Evolutionary conservation across 164 flowering plant species (phyloP).

Genomic region (Vitis rupestris): DNA sequence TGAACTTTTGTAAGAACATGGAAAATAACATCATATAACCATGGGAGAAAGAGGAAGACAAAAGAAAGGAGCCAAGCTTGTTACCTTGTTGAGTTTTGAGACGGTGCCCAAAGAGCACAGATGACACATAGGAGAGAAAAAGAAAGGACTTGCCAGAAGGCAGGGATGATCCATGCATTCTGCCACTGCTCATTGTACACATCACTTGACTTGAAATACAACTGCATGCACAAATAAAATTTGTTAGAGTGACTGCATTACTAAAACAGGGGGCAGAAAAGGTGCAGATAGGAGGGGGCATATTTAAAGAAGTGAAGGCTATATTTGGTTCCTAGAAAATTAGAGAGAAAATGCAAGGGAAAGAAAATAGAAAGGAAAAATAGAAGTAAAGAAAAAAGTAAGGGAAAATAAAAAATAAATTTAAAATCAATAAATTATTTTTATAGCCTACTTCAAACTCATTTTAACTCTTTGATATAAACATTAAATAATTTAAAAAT

Average conservation of each 20-base stretch:
- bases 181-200: constrained; percentile 92
- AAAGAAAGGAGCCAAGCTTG: neutral
- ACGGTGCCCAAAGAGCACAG: constrained; percentile 98
- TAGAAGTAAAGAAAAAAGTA: too few species aligned
- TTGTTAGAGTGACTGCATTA: neutral
- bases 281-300: neutral
- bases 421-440: too few species aligned
- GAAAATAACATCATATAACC: neutral
- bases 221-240: constrained; percentile 44
- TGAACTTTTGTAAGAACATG: neutral
- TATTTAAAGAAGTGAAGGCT: too few species aligned
- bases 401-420: too few species aligned
- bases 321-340: too few species aligned
- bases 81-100: constrained; percentile 86
- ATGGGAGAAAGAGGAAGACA: neutral
- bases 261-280: neutral
- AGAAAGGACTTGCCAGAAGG: constrained; percentile 96
- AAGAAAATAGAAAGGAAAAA: too few species aligned
- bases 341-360: too few species aligned
- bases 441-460: too few species aligned
- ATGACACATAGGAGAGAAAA: constrained; percentile 84
- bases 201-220: constrained; percentile 87
- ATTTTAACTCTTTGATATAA: too few species aligned
- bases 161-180: constrained; percentile 97
- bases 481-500: too few species aligned